phyloP scores from a whole-genome alignment of 1,139 yeast species.

The Arxiozyma bovina region DNA sequence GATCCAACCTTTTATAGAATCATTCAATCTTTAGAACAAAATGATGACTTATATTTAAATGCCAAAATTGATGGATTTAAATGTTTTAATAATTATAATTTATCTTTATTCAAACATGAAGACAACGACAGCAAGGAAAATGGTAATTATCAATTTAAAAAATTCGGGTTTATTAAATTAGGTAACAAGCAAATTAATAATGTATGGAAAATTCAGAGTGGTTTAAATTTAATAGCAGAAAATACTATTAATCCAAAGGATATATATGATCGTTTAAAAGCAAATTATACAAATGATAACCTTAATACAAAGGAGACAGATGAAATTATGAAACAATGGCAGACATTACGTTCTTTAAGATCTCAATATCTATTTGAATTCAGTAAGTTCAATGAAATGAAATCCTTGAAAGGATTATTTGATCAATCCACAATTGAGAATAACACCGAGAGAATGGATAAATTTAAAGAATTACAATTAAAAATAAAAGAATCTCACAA shows the following conservation, averaged over 20 bases:
- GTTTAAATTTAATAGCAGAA: constrained; percentile 17
- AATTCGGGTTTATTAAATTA: constrained; percentile 27
- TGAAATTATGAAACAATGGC: constrained; percentile 28
- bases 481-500: constrained; percentile 13
- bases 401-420: constrained; percentile 24
- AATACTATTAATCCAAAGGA: constrained; percentile 12
- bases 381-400: constrained; percentile 20
- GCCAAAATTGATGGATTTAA: constrained; percentile 22
- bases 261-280: constrained; percentile 13
- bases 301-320: constrained; percentile 7
- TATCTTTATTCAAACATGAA: constrained; percentile 1
- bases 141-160: constrained; percentile 21
- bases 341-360: constrained; percentile 22
- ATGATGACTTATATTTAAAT: constrained; percentile 15
- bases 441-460: constrained; percentile 2
- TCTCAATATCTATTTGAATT: constrained; percentile 23
- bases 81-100: constrained; percentile 14
- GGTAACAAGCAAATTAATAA: constrained; percentile 28
- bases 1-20: constrained; percentile 20
- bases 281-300: constrained; percentile 2
- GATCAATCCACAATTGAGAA: constrained; percentile 10
- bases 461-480: constrained; percentile 3
- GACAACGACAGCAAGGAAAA: constrained; percentile 1
- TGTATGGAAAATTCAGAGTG: constrained; percentile 28
- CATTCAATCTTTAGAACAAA: constrained; percentile 9